A percentile compares a stretch with the other conserved stretches of the same genome.
Evolutionary conservation across 2,329 filamentous ascomycete species (phyloP).

Genomic region (Chaetoscypha palmicola): DNA sequence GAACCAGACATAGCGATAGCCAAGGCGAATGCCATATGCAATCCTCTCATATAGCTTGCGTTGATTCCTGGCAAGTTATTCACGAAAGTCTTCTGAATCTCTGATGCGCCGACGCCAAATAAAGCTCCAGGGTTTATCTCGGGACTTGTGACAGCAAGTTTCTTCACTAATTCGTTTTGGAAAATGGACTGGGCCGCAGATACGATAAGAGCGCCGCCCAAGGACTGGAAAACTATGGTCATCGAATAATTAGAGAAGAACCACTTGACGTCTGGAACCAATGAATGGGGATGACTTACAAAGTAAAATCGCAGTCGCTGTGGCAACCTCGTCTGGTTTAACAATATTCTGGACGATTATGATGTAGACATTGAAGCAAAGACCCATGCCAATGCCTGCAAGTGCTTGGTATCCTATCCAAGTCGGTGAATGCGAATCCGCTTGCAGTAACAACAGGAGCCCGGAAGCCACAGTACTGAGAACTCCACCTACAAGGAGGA

Average conservation of each 20-base stretch:
- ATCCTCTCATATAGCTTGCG: conserved; percentile 46
- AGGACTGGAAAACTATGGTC: conserved; percentile 39
- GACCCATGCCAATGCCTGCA: conserved; percentile 45
- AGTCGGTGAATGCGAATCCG: conserved; percentile 38
- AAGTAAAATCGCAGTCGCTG: conserved; percentile 45
- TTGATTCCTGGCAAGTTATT: conserved; percentile 46
- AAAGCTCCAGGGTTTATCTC: conserved; percentile 37
- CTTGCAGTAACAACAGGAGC: conserved; percentile 44
- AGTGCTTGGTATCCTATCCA: conserved; percentile 53
- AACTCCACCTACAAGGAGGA: conserved; percentile 17
- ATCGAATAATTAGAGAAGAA: background rate
- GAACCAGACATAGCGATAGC: conserved; percentile 37
- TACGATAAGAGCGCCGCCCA: conserved; percentile 51
- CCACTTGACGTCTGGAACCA: background rate
- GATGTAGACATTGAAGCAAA: conserved; percentile 49
- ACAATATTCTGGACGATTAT: conserved; percentile 49
- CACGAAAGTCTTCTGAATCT: conserved; percentile 48
- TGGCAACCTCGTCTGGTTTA: conserved; percentile 44
- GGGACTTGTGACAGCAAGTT: conserved; percentile 30
- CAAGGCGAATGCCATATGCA: conserved; percentile 48
- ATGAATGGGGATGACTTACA: conserved; percentile 22
- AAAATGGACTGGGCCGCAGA: conserved; percentile 45
- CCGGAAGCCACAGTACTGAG: conserved; percentile 37
- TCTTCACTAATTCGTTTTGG: conserved; percentile 28
- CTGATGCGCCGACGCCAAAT: conserved; percentile 47